phyloP scores from a whole-genome alignment of 129 eudicot genomes.

The Lactuca sativa region DNA sequence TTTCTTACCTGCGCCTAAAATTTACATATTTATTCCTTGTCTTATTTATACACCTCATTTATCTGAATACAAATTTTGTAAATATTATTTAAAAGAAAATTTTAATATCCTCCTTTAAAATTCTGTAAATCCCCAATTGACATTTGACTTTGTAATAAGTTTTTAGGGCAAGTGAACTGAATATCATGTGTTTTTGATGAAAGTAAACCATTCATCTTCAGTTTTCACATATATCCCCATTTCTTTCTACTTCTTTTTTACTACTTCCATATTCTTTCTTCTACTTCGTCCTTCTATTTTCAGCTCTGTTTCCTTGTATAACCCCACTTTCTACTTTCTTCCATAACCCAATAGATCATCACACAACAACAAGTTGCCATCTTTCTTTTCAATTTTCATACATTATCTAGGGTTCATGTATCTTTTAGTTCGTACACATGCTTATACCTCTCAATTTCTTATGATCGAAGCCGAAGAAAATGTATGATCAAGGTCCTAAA shows the following conservation, averaged over 20 bases:
- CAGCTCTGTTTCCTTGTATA: conserved; percentile 35
- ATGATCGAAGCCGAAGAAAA: conserved; percentile 24
- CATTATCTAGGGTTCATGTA: conserved; percentile 24
- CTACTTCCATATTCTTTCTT: neutral
- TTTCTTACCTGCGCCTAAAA: neutral
- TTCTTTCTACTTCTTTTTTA: conserved; percentile 9
- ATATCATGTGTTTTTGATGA: neutral
- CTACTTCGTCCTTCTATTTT: conserved; percentile 6
- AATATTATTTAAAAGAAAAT: too few species aligned
- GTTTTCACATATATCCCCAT: neutral
- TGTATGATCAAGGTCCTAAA: conserved; percentile 20
- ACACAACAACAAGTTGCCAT: conserved; percentile 17
- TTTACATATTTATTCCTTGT: neutral
- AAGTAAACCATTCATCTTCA: neutral
- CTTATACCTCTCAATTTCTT: conserved; percentile 11
- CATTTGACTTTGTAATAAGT: neutral
- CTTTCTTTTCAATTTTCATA: neutral
- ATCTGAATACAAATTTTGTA: neutral
- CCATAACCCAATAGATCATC: conserved; percentile 2
- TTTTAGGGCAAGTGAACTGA: neutral
- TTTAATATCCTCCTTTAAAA: too few species aligned
- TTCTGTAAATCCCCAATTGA: neutral
- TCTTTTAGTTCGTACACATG: neutral
- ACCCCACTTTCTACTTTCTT: conserved; percentile 14
- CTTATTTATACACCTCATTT: neutral